Evolutionary conservation across 2,329 filamentous ascomycete genomes (phyloP), one percentile per base, ranked within the genome.

Genomic region (Pezicula rhizophila): DNA sequence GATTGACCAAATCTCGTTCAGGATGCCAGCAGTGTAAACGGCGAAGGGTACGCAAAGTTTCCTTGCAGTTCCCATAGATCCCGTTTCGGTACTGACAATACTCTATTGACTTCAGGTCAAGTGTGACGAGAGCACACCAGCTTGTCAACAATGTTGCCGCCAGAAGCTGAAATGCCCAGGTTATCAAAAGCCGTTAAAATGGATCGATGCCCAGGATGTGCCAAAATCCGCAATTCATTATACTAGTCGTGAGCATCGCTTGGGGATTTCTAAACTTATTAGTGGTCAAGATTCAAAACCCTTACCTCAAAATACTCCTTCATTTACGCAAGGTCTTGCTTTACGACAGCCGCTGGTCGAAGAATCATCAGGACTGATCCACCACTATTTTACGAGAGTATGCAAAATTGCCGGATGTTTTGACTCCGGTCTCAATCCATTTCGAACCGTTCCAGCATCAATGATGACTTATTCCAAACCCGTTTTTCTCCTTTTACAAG

Each of bases 331-430:
- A 8, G 15, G 15, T 15, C 45, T 38, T 8, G 33, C n/a, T 42
- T 17, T 48, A 42, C 28, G 31, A 20, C 25, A 42, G 15, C 28
- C 12, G 5, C 31, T 42, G 4, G 8, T 40, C 20, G 45, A 51
- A 25, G 45, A 51, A 23, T 47, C 49, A 2, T 45, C 40, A 17
- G 26, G 33, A 18, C 35, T 51, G 14, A 51, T 51, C 34, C 45
- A 45, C n/a, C 40, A 51, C 40, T 51, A 51, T 25, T 51, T 48
- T 40, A 51, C 40, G 5, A 25, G 34, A 41, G 41, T 51, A 34
- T 51, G 49, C 37, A 47, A 46, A 25, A 51, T 51, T 34, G 49
- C 49, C 3, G 49, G 49, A n/a, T 51, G 49, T 14, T 51, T 51
- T 28, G 45, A 51, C 37, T 51, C 49, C 10, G 34, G 26, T 7